Conservation (phyloP, 148 eudicot species). For the Nyssa sinensis region DNA sequence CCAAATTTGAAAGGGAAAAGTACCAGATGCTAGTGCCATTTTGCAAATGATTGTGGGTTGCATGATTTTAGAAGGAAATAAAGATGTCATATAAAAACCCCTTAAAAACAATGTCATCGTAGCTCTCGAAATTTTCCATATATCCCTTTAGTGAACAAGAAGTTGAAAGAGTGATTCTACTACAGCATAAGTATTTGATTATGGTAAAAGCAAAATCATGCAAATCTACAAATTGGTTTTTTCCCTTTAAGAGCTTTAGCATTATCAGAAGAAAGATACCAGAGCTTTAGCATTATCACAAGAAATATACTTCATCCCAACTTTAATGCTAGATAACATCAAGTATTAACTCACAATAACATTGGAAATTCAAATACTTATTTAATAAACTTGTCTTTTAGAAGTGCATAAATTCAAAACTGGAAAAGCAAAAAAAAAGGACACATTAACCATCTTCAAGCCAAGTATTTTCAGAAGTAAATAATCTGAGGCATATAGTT, state of each 20-base stretch:
- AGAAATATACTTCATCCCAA: background rate
- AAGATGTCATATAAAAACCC: background rate
- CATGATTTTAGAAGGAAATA: too few relatives aligned
- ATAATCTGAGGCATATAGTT: background rate
- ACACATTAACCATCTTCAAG: background rate
- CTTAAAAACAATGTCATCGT: background rate
- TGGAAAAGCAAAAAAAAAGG: background rate
- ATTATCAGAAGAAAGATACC: background rate
- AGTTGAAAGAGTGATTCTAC: background rate
- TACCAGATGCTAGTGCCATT: too few relatives aligned
- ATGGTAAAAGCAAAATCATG: background rate
- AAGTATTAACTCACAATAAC: background rate
- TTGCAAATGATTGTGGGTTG: too few relatives aligned
- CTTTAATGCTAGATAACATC: background rate
- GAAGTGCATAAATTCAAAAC: background rate
- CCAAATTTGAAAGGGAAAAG: background rate
- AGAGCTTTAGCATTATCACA: background rate
- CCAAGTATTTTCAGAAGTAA: background rate
- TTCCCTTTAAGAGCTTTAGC: background rate
- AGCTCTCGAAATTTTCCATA: background rate
- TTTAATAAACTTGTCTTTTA: background rate
- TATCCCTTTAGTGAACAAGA: background rate
- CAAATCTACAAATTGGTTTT: background rate
- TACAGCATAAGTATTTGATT: background rate
- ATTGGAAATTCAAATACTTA: background rate